Percentiles rank a stretch among this genome's conserved stretches.
These are phyloP conservation scores for Suillus luteus DNA, from an alignment of 768 basidiomycete genomes.

Conservation along the genomic window DNA sequence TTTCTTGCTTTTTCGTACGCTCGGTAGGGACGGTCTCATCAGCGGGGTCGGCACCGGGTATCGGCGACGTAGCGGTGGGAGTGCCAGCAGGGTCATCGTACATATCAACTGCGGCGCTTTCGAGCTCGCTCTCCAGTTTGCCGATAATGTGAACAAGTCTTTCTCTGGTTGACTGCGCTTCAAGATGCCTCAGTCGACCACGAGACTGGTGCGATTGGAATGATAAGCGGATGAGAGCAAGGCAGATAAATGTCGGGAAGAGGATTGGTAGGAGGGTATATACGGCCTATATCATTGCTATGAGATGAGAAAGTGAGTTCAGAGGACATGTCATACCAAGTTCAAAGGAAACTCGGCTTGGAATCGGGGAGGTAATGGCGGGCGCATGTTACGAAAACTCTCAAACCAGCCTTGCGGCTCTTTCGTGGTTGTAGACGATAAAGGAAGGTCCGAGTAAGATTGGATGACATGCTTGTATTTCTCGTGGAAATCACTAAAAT, in stretches of 20 bases:
- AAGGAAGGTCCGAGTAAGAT: constrained; percentile 47
- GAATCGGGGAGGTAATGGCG: constrained; percentile 59
- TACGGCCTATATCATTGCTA: constrained; percentile 42
- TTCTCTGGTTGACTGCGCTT: constrained; percentile 51
- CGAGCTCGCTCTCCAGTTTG: constrained; percentile 60
- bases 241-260: constrained; percentile 56
- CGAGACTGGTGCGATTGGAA: constrained; percentile 61
- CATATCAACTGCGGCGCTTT: constrained; percentile 60
- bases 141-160: constrained; percentile 60
- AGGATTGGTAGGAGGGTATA: constrained; percentile 64
- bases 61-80: constrained; percentile 22
- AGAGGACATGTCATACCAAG: constrained; percentile 46
- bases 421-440: constrained; percentile 43
- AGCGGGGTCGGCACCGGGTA: constrained; percentile 1
- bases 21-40: neutral
- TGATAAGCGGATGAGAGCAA: constrained; percentile 57
- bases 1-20: constrained; percentile 8
- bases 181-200: constrained; percentile 63
- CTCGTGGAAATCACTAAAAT: constrained; percentile 53
- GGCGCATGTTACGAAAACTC: constrained; percentile 38
- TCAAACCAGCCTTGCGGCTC: constrained; percentile 51
- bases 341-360: constrained; percentile 70
- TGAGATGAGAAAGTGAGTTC: neutral
- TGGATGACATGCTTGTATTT: constrained; percentile 59
- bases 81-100: constrained; percentile 45